Conservation (phyloP, 2,329 filamentous ascomycete genomes). For the Herpotrichia juniperi region DNA sequence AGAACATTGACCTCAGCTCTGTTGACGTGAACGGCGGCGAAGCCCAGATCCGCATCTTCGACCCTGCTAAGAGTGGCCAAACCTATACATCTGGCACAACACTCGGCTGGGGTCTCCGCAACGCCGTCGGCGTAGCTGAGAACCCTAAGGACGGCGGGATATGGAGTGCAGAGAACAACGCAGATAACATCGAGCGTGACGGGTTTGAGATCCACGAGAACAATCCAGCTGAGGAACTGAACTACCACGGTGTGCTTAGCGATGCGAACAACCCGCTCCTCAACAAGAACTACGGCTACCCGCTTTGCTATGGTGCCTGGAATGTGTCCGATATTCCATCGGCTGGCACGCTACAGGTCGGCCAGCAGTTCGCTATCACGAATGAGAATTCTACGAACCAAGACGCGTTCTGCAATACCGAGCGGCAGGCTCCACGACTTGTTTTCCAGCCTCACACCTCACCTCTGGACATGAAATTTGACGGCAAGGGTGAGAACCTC, state of each 20-base stretch:
- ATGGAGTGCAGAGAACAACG: conserved; percentile 69
- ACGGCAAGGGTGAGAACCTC: conserved; percentile 58
- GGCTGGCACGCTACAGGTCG: conserved; percentile 47
- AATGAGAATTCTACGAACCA: conserved; percentile 45
- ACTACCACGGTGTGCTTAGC: conserved; percentile 67
- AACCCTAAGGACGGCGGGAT: conserved; percentile 56
- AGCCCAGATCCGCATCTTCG: conserved; percentile 67
- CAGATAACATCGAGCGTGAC: conserved; percentile 63
- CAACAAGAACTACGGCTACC: conserved; percentile 69
- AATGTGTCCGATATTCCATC: conserved; percentile 55
- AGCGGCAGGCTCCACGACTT: conserved; percentile 52
- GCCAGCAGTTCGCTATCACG: conserved; percentile 54
- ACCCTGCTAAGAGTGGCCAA: conserved; percentile 41
- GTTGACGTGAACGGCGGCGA: conserved; percentile 58
- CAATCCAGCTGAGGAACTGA: conserved; percentile 74
- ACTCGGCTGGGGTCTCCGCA: conserved; percentile 70
- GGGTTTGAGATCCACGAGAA: conserved; percentile 65
- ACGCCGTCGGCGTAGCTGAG: conserved; percentile 70
- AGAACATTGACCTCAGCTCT: conserved; percentile 64
- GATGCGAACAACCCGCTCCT: conserved; percentile 46
- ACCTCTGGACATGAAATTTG: conserved; percentile 71
- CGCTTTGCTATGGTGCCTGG: conserved; percentile 70
- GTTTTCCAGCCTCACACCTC: conserved; percentile 68
- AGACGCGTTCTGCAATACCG: conserved; percentile 48
- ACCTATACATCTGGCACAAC: conserved; percentile 45